Base-by-base conservation (phyloP, 768 basidiomycete species). In the Neoboletus subvelutipes region DNA sequence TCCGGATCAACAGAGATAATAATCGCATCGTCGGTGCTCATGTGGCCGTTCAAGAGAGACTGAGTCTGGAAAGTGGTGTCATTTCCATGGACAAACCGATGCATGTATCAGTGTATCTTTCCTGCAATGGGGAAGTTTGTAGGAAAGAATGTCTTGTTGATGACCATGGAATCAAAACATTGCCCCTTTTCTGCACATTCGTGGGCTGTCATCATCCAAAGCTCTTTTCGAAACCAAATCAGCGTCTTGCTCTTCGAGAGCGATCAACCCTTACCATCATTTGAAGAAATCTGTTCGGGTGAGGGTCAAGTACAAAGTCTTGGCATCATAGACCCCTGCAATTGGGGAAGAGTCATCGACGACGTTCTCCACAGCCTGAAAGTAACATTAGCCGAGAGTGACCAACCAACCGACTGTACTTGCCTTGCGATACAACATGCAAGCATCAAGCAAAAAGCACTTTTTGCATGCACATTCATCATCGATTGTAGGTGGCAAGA, bases 181-280 rank as follows among this genome's bases (percentile, higher is more conserved):
- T 94, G 78, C 2, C 97, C 97, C 41, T 81, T 83, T 53, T 75
- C 80, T 71, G 94, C 91, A 54, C 97, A 80, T 64, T 94, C 87
- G 18, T 71, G 75, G 0, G 93, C 92, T 6, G 82, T 81, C 80
- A 96, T 83, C 0, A 90, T 94, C 97, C 97, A 99, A 10, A 98
- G 77, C 64, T 99, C 95, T 61, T 90, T 91, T 68, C 85, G 85
- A 75, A 92, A 94, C 22, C 90, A 80, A 11, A 87, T 74, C n/a
- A 15, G 90, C 76, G 61, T 97, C 95, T 55, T 88, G 86, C 68
- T 98, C 97, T 70, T 99, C 97, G 4, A 86, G n/a, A n/a, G n/a
- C n/a, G n/a, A n/a, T n/a, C n/a, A n/a, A n/a, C n/a, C n/a, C n/a
- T n/a, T n/a, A n/a, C n/a, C n/a, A n/a, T n/a, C n/a, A n/a, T n/a